phyloP scores from a whole-genome alignment of 2,329 filamentous ascomycete genomes.

The Ceratocystis alfenasii region DNA sequence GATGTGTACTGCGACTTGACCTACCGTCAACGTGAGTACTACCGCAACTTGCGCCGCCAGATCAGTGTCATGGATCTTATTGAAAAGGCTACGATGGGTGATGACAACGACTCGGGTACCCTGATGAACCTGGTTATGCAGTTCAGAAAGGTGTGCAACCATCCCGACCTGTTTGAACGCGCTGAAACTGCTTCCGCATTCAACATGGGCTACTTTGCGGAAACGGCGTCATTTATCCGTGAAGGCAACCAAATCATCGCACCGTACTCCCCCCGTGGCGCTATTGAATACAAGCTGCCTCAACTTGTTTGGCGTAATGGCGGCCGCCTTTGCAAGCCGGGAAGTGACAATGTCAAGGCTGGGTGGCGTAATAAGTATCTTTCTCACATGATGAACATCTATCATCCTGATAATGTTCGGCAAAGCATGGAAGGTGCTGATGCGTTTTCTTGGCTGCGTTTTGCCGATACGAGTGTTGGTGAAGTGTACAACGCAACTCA shows the following conservation, averaged over 20 bases:
- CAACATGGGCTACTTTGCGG: conserved; percentile 74
- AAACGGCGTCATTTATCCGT: conserved; percentile 87
- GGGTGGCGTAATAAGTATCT: conserved; percentile 73
- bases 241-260: conserved; percentile 72
- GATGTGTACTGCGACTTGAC: conserved; percentile 96
- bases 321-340: conserved; percentile 62
- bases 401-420: conserved; percentile 65
- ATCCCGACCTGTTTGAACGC: conserved; percentile 91
- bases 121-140: conserved; percentile 99
- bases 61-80: conserved; percentile 98
- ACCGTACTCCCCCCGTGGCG: conserved; percentile 73
- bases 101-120: conserved; percentile 88
- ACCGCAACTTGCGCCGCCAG: conserved; percentile 83
- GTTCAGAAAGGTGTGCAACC: conserved; percentile 98
- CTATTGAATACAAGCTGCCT: conserved; percentile 76
- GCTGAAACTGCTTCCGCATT: conserved; percentile 83
- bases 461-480: conserved; percentile 61
- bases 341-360: conserved; percentile 58
- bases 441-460: conserved; percentile 81
- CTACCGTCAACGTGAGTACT: conserved; percentile 88
- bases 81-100: conserved; percentile 87
- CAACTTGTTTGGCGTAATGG: conserved; percentile 69
- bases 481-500: conserved; percentile 62
- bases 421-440: conserved; percentile 48
- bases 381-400: conserved; percentile 78